These are phyloP conservation scores for Sporisorium reilianum DNA, from an alignment of 1,284 basidiomycete species.

Conservation along the genomic window DNA sequence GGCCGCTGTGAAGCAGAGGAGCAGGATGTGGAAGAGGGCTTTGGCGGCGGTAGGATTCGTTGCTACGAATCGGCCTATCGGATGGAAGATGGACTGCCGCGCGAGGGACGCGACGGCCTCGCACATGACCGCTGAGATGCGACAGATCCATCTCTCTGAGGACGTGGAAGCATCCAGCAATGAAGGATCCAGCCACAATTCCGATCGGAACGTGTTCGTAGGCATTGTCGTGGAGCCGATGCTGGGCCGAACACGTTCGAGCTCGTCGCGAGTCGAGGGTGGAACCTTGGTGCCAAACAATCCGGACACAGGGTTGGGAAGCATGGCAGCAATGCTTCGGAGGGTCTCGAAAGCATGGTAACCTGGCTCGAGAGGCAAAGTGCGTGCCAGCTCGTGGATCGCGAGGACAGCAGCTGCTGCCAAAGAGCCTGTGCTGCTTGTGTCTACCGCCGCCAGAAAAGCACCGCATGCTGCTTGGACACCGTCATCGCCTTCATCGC, in stretches of 20 bases:
- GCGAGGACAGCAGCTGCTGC: conserved; percentile 20
- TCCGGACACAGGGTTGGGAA: not conserved
- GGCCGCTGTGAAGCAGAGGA: conserved; percentile 72
- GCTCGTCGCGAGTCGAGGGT: conserved; percentile 14
- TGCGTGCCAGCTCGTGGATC: conserved; percentile 15
- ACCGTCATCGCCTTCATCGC: not conserved
- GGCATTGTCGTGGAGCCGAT: conserved; percentile 2
- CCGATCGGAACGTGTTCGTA: not conserved
- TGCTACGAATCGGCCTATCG: conserved; percentile 76
- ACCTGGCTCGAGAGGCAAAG: conserved; percentile 18
- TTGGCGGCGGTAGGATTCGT: conserved; percentile 76
- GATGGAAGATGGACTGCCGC: conserved; percentile 76
- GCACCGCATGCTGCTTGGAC: not conserved
- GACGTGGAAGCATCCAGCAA: conserved; percentile 66
- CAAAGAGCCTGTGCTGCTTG: conserved; percentile 11
- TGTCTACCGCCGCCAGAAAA: conserved; percentile 13
- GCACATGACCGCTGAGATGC: conserved; percentile 76
- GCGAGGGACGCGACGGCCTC: conserved; percentile 72
- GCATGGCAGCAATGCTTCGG: conserved; percentile 16
- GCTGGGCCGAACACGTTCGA: conserved; percentile 25
- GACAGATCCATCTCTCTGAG: conserved; percentile 78
- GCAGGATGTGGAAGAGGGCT: conserved; percentile 79
- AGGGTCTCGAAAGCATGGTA: conserved; percentile 27
- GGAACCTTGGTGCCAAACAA: conserved; percentile 9
- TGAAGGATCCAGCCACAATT: conserved; percentile 4